Evolutionary conservation across 495 filamentous ascomycete genomes (phyloP).

Genomic region (Astrothelium macrocarpum): DNA sequence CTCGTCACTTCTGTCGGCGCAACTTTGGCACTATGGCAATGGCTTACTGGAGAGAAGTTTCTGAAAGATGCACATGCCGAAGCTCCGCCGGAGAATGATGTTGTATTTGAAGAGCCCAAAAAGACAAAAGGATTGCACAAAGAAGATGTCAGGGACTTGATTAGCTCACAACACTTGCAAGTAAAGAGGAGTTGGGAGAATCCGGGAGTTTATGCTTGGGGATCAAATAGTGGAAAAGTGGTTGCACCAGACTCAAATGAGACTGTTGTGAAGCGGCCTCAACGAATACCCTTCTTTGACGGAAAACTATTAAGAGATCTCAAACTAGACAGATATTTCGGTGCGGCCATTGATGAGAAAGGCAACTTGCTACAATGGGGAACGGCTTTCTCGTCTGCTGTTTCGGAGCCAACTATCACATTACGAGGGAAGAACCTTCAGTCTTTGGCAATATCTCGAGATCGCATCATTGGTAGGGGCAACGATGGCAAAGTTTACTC

Average conservation of each 20-base stretch:
- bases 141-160: conserved; percentile 60
- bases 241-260: conserved; percentile 69
- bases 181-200: conserved; percentile 81
- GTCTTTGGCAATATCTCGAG: conserved; percentile 62
- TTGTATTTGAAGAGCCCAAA: conserved; percentile 52
- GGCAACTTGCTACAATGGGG: conserved; percentile 94
- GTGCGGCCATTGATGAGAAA: conserved; percentile 79
- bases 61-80: conserved; percentile 40
- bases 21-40: conserved; percentile 22
- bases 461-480: conserved; percentile 73
- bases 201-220: conserved; percentile 89
- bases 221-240: conserved; percentile 75
- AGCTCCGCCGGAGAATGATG: conserved; percentile 28
- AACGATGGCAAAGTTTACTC: conserved; percentile 78
- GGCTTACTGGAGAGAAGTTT: conserved; percentile 17
- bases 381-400: conserved; percentile 52
- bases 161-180: conserved; percentile 71
- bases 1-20: conserved; percentile 21
- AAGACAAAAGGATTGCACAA: conserved; percentile 41
- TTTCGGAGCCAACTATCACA: conserved; percentile 54
- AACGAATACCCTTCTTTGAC: conserved; percentile 74
- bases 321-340: conserved; percentile 72
- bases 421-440: conserved; percentile 71
- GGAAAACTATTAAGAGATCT: conserved; percentile 76
- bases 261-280: conserved; percentile 62